Evolutionary conservation across 108 stramenopile genomes (phyloP), one percentile per base, ranked within the genome.

Genomic region (Thalassiosira profunda): DNA sequence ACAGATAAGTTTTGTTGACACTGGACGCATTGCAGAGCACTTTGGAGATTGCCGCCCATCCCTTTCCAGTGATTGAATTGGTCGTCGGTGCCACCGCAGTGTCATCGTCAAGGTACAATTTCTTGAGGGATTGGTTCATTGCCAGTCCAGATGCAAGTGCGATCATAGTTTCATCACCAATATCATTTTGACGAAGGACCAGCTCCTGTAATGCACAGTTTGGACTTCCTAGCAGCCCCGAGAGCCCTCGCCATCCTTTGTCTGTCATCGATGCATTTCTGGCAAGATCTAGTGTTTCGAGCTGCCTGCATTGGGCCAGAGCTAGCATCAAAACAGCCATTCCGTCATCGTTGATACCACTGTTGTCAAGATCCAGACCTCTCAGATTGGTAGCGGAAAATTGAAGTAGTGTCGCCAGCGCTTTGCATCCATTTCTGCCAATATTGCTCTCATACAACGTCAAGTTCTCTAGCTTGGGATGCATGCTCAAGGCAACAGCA

Each of bases 1-100:
- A 58, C 4, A 58, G 3, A 15, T 48, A 58, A 3, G 57, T 58
- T 12, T 8, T 58, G 57, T 58, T 58, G 41, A 58, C 43, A 41
- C 2, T 58, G 42, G 57, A 48, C 12, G 57, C 46, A 58, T 58
- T 7, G 7, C 57, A 58, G 4, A 58, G 1, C 4, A 4, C 5
- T 7, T 1, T 44, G 0, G 40, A 58, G 57, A 58, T 35, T 5
- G 57, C 57, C n/a, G 2, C 12, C 57, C 57, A 58, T 25, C 41
- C 57, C 4, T 10, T 34, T 5, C 23, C 14, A 20, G 57, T 6
- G n/a, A 58, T 53, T 53, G 52, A 1, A 3, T 18, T 43, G 17
- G 42, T 43, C n/a, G n/a, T n/a, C n/a, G n/a, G n/a, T n/a, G n/a
- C n/a, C n/a, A n/a, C n/a, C n/a, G n/a, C n/a, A n/a, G n/a, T n/a